Evolutionary conservation across 495 filamentous ascomycete genomes (phyloP), one percentile per base, ranked within the genome.

Genomic region (Hypoxylon trugodes): DNA sequence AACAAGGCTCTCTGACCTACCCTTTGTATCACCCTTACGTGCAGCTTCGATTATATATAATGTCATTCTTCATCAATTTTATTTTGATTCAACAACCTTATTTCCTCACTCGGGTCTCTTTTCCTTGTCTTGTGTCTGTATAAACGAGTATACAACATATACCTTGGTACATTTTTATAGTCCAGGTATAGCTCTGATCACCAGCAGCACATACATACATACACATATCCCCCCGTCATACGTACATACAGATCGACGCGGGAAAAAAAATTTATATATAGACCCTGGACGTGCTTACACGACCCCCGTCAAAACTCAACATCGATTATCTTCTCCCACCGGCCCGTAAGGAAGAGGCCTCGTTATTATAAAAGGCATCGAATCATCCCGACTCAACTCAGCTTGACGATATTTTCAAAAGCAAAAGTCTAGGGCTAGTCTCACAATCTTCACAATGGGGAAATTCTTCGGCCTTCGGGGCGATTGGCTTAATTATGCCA

Each of bases 381-480:
- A 9, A 50, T 49, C 33, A 35, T 28, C 36, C 48, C 16, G n/a
- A 9, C 37, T 64, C 25, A 8, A 33, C 22, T 13, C 38, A 57
- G 33, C 25, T 21, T 12, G 35, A 42, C 25, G n/a, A 15, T 33
- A 48, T 28, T 48, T 18, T 2, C n/a, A 33, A 0, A 15, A 54
- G n/a, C 30, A 26, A 24, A 4, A 32, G 1, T 4, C 22, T 9
- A 38, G 4, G 5, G 6, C 41, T 28, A 13, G 8, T 9, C 19
- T 36, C 9, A 51, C 26, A 6, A 24, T 7, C 54, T 45, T 57
- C 68, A 66, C 43, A 48, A 76, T 77, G 73, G 70, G 66, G 51
- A 76, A 73, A 43, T 90, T 84, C 68, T 83, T 89, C 59, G 89
- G 89, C 74, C 84, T 91, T 52, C 81, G 81, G 63, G 89, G 89